Base-by-base conservation (phyloP, 2,329 filamentous ascomycete genomes). In the Lecanicillium sp. region DNA sequence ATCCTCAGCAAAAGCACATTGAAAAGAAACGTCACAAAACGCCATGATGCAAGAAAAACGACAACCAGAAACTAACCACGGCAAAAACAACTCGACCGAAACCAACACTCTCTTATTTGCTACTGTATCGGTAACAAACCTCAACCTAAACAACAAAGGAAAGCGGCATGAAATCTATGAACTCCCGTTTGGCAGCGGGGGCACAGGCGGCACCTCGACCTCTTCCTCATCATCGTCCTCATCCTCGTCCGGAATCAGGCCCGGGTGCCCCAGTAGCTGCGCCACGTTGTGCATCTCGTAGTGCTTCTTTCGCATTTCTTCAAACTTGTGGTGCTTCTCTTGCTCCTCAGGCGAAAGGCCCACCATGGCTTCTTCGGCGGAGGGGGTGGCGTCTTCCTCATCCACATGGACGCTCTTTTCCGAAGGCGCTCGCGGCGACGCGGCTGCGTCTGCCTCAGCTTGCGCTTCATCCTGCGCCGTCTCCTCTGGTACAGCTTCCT, bases 211-310 rank as follows among this genome's bases (percentile, higher is more conserved):
- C 38, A 59, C 46, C 8, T 53, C 56, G 7, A 53, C 56, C 4
- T 60, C 58, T 8, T 75, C 74, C 1, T 73, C 70, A 8, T 75
- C 74, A 25, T 77, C 75, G 3, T 79, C 76, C 2, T 75, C 73
- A 12, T 78, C 75, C 32, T 79, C 78, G 30, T 76, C 77, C 35
- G 78, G 75, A 33, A 83, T 52, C 4, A 75, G 68, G 53, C 84
- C 80, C 4, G 82, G 78, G 53, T 86, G 82, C 12, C 87, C 89
- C 48, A 98, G 75, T 38, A 96, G 65, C 54, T 81, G 77, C 53
- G 92, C 94, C 42, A 95, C 88, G 55, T 92, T 84, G 65, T 78
- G 87, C 92, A 98, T 98, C 71, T 98, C 92, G 63, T 98, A 98
- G 63, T 98, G 92, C 68, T 81, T 90, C 79, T 92, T 95, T 55